A percentile compares a stretch with the other conserved stretches of the same genome.
These are phyloP conservation scores for Solanum pimpinellifolium DNA, from an alignment of 257 asterid species.

Conservation along the genomic window DNA sequence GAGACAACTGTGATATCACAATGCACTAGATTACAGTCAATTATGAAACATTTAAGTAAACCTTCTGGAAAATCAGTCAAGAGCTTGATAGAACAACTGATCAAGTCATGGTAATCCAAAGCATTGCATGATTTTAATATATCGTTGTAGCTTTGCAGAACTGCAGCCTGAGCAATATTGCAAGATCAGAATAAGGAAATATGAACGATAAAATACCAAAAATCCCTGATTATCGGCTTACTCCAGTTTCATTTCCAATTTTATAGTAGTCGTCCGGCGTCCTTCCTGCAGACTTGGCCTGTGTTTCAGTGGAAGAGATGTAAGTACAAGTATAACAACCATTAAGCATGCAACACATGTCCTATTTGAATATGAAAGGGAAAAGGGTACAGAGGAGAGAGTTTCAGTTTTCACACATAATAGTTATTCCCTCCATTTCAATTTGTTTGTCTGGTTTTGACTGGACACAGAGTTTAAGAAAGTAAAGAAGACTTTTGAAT, in stretches of 20 bases:
- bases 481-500: neutral
- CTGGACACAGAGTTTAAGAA: neutral
- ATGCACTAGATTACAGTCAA: neutral
- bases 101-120: slow-evolving; percentile 88
- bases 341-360: slow-evolving; percentile 1
- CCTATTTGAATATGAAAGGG: neutral
- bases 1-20: slow-evolving; percentile 2
- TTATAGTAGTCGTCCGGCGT: slow-evolving; percentile 55
- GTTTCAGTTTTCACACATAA: neutral
- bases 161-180: slow-evolving; percentile 51
- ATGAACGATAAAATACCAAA: slow-evolving; percentile 6
- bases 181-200: slow-evolving; percentile 9
- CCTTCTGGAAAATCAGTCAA: slow-evolving; percentile 88
- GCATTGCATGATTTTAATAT: slow-evolving; percentile 88
- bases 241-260: slow-evolving; percentile 65
- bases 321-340: slow-evolving; percentile 1
- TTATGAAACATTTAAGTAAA: slow-evolving; percentile 18
- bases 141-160: slow-evolving; percentile 60
- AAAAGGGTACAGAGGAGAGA: neutral
- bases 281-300: slow-evolving; percentile 94
- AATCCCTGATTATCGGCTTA: slow-evolving; percentile 24
- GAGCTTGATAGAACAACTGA: slow-evolving; percentile 73
- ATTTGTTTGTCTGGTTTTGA: neutral
- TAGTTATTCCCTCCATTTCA: neutral
- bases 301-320: slow-evolving; percentile 9